Base-by-base conservation (phyloP, 2,329 filamentous ascomycete genomes). In the Ophioceras dolichostomum region DNA sequence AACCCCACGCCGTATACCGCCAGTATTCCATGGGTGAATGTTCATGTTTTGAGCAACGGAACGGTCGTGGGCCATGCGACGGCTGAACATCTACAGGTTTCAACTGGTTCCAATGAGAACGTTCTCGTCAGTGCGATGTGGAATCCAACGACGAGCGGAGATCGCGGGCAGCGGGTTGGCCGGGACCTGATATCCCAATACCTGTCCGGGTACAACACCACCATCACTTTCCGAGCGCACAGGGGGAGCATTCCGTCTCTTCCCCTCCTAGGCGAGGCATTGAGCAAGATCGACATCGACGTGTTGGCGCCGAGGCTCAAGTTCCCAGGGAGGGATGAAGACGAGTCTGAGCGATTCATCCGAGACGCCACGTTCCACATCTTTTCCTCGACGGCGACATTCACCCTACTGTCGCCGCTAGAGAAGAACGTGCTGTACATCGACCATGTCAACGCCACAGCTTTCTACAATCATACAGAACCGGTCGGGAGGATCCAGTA, bases 1-100 rank as follows among this genome's bases (percentile, higher is more conserved):
- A 98, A 98, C 51, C 88, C 89, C 2, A 94, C 88, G 0, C 71
- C 79, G 4, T 95, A 96, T 55, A 79, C 83, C 4, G 88, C 86
- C 4, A 67, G 65, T 2, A 67, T 96, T n/a, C 89, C 89, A 2
- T 89, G 77, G 43, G 60, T 85, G 44, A 87, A 82, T 52, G 70
- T 94, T 31, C 75, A 87, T 43, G 61, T 96, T 30, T 55, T 83
- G 21, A 77, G 76, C 48, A 88, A 93, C 48, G 76, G 70, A 10
- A 79, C 79, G 0, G 55, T 82, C 7, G 64, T 98, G 24, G 91
- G 83, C 22, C 81, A 89, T 53, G 79, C 83, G 10, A 80, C 71
- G 1, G 73, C 77, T 3, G 64, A 67, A 39, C 64, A 88, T 48
- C 51, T 88, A 16, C 58, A 66, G 6, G 59, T 96, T 28, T 61